phyloP scores from a whole-genome alignment of 2,329 filamentous ascomycete genomes.

The Pyricularia pennisetigena region DNA sequence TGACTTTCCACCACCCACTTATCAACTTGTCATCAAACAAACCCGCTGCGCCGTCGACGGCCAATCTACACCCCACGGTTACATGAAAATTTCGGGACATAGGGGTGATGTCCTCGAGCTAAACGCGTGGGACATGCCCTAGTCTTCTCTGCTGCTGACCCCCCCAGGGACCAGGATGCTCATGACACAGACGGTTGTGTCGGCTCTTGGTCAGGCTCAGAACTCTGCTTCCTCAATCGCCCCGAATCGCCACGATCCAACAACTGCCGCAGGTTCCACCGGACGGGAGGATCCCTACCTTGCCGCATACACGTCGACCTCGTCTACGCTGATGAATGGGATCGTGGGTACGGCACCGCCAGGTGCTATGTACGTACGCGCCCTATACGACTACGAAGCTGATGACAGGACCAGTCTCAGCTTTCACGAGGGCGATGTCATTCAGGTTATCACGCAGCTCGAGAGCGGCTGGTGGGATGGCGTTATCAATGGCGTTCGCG shows the following conservation, averaged over 20 bases:
- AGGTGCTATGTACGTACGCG: slow-evolving; percentile 80
- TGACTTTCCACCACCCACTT: neutral
- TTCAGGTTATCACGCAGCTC: slow-evolving; percentile 95
- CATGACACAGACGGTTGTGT: slow-evolving; percentile 38
- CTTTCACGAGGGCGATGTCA: slow-evolving; percentile 93
- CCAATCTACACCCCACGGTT: neutral
- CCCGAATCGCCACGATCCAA: slow-evolving; percentile 4
- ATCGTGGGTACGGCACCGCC: slow-evolving; percentile 48
- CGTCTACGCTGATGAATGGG: slow-evolving; percentile 42
- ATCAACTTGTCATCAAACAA: neutral
- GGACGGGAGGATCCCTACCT: slow-evolving; percentile 2
- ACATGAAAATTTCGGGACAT: neutral
- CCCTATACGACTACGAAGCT: slow-evolving; percentile 95
- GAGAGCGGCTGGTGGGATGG: slow-evolving; percentile 99
- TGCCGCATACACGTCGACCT: neutral
- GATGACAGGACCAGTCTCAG: slow-evolving; percentile 95
- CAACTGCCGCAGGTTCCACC: slow-evolving; percentile 5
- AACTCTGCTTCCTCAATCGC: slow-evolving; percentile 18
- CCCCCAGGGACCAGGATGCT: slow-evolving; percentile 35
- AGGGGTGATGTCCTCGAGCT: neutral
- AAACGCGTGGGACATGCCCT: slow-evolving; percentile 3
- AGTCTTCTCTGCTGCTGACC: slow-evolving; percentile 5
- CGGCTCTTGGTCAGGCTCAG: slow-evolving; percentile 34
- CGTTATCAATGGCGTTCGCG: slow-evolving; percentile 89
- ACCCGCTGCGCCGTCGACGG: neutral